Evolutionary conservation across 1,284 basidiomycete genomes (phyloP).

Genomic region (Abortiporus biennis): DNA sequence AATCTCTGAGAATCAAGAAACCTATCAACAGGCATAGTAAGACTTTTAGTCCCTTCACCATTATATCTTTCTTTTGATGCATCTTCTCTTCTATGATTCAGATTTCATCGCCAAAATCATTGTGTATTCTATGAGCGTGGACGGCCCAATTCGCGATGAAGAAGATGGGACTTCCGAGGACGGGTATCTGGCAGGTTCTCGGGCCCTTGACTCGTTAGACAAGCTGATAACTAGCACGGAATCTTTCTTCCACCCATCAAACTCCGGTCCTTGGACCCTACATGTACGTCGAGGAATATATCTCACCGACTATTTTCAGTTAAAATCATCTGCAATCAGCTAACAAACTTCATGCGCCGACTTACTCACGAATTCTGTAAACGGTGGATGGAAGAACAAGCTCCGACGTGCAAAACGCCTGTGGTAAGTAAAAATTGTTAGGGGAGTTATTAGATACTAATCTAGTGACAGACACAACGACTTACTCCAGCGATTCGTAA

Average conservation of each 20-base stretch:
- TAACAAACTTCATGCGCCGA: conserved; percentile 76
- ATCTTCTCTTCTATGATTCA: conserved; percentile 25
- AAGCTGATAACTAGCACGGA: conserved; percentile 91
- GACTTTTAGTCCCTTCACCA: conserved; percentile 15
- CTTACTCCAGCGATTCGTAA: conserved; percentile 81
- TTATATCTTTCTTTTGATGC: conserved; percentile 3
- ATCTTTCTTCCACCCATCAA: conserved; percentile 88
- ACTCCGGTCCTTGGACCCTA: conserved; percentile 66
- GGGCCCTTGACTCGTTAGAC: conserved; percentile 85
- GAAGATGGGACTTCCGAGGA: conserved; percentile 30
- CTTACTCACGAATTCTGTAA: conserved; percentile 79
- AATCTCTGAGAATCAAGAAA: conserved; percentile 76
- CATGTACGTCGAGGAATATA: conserved; percentile 35
- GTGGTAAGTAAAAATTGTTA: conserved; percentile 34
- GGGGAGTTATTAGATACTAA: conserved; percentile 1
- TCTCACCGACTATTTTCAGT: neutral
- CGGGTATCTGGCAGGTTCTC: conserved; percentile 81
- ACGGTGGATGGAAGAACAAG: conserved; percentile 81
- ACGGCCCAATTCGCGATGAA: conserved; percentile 59
- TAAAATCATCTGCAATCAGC: conserved; percentile 25
- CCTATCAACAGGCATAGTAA: conserved; percentile 64
- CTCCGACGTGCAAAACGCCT: conserved; percentile 78
- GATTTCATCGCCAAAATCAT: conserved; percentile 83
- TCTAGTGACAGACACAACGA: conserved; percentile 48
- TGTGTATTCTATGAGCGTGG: conserved; percentile 88